Evolutionary conservation across 2,329 filamentous ascomycete genomes (phyloP).

Genomic region (Talaromyces sp.): DNA sequence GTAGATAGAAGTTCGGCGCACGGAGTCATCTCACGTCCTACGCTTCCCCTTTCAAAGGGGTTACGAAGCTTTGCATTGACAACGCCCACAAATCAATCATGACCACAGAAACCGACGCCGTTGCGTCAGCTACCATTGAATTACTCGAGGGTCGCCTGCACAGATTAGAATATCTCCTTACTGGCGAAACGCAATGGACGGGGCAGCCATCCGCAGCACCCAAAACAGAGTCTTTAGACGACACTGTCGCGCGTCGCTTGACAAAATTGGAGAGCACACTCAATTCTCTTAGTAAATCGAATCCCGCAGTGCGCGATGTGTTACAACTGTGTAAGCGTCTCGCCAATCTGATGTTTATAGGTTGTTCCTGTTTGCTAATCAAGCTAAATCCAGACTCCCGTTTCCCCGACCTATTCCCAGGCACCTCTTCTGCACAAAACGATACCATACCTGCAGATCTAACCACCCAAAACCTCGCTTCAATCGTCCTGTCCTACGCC

Average conservation of each 20-base stretch:
- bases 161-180: conserved; percentile 45
- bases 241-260: conserved; percentile 40
- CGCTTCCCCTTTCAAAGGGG: not conserved
- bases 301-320: conserved; percentile 41
- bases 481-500: conserved; percentile 45
- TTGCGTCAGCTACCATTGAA: conserved; percentile 41
- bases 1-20: not conserved
- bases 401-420: conserved; percentile 42
- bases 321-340: conserved; percentile 38
- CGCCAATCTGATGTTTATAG: not conserved
- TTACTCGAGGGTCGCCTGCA: conserved; percentile 44
- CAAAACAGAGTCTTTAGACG: conserved; percentile 34
- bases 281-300: conserved; percentile 34
- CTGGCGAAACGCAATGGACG: conserved; percentile 40
- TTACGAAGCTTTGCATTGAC: not conserved
- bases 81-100: conserved; percentile 22
- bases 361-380: conserved; percentile 4
- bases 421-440: conserved; percentile 24
- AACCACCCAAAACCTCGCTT: conserved; percentile 35
- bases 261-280: conserved; percentile 38
- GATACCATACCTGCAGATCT: conserved; percentile 35
- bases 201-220: conserved; percentile 34
- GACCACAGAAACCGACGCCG: conserved; percentile 33
- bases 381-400: conserved; percentile 32
- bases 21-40: not conserved